Evolutionary conservation across 306 rosid genomes (phyloP), one percentile per base, ranked within the genome.

Genomic region (Acacia crassicarpa): DNA sequence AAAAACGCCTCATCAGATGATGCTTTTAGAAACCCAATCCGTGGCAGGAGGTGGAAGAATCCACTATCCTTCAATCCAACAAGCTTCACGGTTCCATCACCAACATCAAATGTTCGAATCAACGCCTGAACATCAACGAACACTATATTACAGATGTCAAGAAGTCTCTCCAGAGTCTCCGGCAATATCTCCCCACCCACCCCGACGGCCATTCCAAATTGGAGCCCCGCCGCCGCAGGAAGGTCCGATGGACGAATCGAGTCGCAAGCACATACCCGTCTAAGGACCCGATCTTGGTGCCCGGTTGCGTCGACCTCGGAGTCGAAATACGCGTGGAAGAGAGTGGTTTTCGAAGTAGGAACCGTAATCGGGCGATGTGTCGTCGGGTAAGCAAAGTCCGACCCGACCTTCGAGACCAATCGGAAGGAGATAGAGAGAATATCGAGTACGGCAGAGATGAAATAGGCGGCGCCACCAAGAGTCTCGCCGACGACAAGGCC

Each of bases 111-210:
- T 6, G 74, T 87, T 3, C 99, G 88, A 46, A 96, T 93, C 87
- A 96, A 16, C 49, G 90, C 92, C 84, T 96, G 99, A 69, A 94
- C 75, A 82, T 96, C 99, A 9, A 91, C 98, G 35, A 92, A 90
- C 79, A 93, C 97, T 6, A 44, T 35, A 53, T 78, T 79, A 59
- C 99, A 96, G 12, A 87, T 85, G 19, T 90, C 97, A n/a, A 94
- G 46, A 89, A 96, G 83, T 78, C 67, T 83, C 75, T 92, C 95
- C 0, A 96, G 83, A 6, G 99, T 93, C 67, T 92, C 98, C 0
- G 94, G 97, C 38, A 89, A 84, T 23, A 92, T 88, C 93, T 96
- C 99, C 8, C 99, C 97, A 1, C 88, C 98, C 1, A 96, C 99
- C 1, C 98, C 99, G 0, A 92, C 97, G 0, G 97, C 99, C 95